phyloP scores from a whole-genome alignment of 2,329 filamentous ascomycete genomes.

The Thielaviopsis punctulata region DNA sequence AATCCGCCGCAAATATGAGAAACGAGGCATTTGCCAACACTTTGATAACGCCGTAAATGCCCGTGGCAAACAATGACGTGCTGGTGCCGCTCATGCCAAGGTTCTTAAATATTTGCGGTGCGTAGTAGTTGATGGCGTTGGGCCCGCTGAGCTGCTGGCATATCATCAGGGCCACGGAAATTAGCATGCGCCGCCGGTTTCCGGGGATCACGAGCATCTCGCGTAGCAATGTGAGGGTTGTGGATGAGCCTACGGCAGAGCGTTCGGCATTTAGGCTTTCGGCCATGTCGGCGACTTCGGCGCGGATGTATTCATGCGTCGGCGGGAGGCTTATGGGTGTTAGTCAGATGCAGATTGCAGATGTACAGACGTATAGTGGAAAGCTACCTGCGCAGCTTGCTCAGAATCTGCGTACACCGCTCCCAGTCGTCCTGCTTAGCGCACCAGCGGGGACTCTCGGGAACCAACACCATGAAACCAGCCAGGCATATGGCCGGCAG shows the following conservation, averaged over 20 bases:
- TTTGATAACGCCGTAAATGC: slow-evolving; percentile 58
- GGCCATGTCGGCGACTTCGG: slow-evolving; percentile 43
- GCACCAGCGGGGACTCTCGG: slow-evolving; percentile 45
- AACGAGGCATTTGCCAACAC: slow-evolving; percentile 46
- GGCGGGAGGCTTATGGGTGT: slow-evolving; percentile 26
- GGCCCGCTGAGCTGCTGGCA: slow-evolving; percentile 59
- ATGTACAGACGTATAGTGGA: slow-evolving; percentile 17
- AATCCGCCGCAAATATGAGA: slow-evolving; percentile 50
- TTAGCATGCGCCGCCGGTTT: slow-evolving; percentile 46
- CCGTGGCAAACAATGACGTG: slow-evolving; percentile 51
- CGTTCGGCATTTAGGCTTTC: slow-evolving; percentile 45
- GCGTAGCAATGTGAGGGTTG: slow-evolving; percentile 38
- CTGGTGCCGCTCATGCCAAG: slow-evolving; percentile 41
- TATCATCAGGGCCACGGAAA: slow-evolving; percentile 44
- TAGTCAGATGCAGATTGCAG: slow-evolving; percentile 20
- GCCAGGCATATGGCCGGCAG: slow-evolving; percentile 45
- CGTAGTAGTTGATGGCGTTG: slow-evolving; percentile 45
- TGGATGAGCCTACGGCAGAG: slow-evolving; percentile 34
- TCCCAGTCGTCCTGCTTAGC: slow-evolving; percentile 54
- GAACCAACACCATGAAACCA: slow-evolving; percentile 41
- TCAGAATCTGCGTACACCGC: slow-evolving; percentile 36
- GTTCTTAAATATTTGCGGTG: slow-evolving; percentile 49
- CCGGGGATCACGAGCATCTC: slow-evolving; percentile 45
- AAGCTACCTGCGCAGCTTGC: slow-evolving; percentile 27
- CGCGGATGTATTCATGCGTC: slow-evolving; percentile 36